Conservation (phyloP, 257 asterid species). For the Eustoma russellianum region DNA sequence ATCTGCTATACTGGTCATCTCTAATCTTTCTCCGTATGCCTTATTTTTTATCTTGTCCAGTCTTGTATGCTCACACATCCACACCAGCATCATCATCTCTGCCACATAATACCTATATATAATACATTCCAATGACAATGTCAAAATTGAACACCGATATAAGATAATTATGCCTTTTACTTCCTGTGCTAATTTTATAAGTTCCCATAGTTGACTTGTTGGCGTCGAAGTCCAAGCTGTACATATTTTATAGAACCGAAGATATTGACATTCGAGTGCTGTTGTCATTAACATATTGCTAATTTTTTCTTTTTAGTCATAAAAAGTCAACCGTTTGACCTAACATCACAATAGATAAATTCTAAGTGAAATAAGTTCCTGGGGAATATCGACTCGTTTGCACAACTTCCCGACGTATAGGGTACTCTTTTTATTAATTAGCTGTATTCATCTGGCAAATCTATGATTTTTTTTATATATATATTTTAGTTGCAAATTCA, state of each 20-base stretch:
- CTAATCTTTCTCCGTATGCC: too few relatives aligned
- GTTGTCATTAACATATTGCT: not conserved
- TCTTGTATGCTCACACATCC: too few relatives aligned
- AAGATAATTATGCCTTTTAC: too few relatives aligned
- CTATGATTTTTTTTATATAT: too few relatives aligned
- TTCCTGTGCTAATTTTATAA: not conserved
- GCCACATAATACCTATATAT: too few relatives aligned
- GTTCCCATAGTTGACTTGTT: constrained; percentile 12
- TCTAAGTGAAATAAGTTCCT: not conserved
- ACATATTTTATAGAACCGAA: constrained; percentile 2
- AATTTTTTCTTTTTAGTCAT: too few relatives aligned
- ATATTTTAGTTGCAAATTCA: too few relatives aligned
- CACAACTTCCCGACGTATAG: not conserved
- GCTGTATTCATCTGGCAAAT: not conserved
- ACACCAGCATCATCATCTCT: too few relatives aligned
- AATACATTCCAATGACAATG: too few relatives aligned
- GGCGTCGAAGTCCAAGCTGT: constrained; percentile 16
- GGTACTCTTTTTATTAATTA: not conserved
- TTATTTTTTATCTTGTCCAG: too few relatives aligned
- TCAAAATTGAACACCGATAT: too few relatives aligned
- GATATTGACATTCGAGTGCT: constrained; percentile 11
- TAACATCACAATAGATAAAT: not conserved
- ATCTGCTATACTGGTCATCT: too few relatives aligned
- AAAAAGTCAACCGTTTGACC: not conserved
- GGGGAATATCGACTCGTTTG: constrained; percentile 1